Conservation (phyloP, 2,329 filamentous ascomycete genomes). For the Botrytis sinoallii region DNA sequence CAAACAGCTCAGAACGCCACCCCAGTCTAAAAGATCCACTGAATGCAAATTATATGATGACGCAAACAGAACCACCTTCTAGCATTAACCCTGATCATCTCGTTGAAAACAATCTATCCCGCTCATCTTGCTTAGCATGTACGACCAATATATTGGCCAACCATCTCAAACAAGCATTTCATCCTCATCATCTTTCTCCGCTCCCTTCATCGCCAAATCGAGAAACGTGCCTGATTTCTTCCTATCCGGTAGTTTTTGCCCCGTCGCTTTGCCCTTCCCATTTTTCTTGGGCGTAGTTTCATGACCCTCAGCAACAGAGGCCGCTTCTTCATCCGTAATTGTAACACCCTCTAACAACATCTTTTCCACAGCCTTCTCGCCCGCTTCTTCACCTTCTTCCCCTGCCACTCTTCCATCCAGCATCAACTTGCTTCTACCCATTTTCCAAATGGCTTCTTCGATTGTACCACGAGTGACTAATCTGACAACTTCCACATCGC, state of each 20-base stretch:
- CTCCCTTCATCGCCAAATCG: constrained; percentile 17
- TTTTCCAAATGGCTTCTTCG: constrained; percentile 87
- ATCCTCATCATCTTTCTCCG: neutral
- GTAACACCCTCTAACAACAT: constrained; percentile 34
- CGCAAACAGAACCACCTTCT: neutral
- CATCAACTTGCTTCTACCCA: constrained; percentile 89
- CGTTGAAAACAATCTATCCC: neutral
- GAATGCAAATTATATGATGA: neutral
- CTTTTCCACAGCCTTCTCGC: constrained; percentile 30
- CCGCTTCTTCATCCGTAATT: constrained; percentile 18
- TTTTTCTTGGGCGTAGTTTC: neutral
- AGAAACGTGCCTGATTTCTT: constrained; percentile 14
- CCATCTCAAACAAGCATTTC: constrained; percentile 17
- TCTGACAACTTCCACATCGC: constrained; percentile 85
- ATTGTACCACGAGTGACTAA: constrained; percentile 79
- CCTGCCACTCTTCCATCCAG: constrained; percentile 74
- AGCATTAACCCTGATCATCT: neutral
- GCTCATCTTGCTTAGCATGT: neutral
- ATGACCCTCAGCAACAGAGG: constrained; percentile 18
- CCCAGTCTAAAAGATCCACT: neutral
- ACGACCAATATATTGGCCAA: neutral
- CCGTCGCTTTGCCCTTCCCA: constrained; percentile 11
- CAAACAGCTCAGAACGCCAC: neutral
- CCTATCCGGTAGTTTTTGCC: constrained; percentile 5
- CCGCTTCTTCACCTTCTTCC: constrained; percentile 43